These are phyloP conservation scores for Hapsidospora chrysogenum DNA, from an alignment of 495 filamentous ascomycete species.

Conservation along the genomic window DNA sequence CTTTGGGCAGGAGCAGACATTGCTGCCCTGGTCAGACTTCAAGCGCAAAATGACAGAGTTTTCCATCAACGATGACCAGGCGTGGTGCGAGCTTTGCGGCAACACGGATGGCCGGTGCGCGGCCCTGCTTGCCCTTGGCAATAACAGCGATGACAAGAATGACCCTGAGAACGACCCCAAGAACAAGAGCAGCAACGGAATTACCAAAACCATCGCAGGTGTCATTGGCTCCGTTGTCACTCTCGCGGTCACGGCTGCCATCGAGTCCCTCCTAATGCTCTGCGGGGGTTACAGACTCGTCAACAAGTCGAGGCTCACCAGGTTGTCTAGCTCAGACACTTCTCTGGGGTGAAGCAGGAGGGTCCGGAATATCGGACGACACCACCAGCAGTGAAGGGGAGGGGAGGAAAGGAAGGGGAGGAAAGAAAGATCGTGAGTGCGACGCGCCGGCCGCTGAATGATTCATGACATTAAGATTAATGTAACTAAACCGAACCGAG, in stretches of 20 bases:
- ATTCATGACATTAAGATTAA: too few relatives aligned
- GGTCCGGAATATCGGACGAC: too few relatives aligned
- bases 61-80: conserved; percentile 35
- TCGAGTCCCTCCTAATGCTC: conserved; percentile 18
- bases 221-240: conserved; percentile 34
- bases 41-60: conserved; percentile 38
- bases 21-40: conserved; percentile 50
- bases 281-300: conserved; percentile 17
- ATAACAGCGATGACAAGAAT: conserved; percentile 3
- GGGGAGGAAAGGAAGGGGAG: too few relatives aligned
- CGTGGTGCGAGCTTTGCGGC: conserved; percentile 60
- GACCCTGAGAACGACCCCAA: too few relatives aligned
- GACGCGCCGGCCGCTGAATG: too few relatives aligned
- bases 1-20: conserved; percentile 38
- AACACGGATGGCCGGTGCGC: conserved; percentile 44
- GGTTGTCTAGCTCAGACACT: too few relatives aligned
- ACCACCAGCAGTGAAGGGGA: too few relatives aligned
- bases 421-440: too few relatives aligned
- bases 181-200: conserved; percentile 6
- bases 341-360: too few relatives aligned
- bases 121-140: too few relatives aligned
- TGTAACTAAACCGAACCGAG: too few relatives aligned
- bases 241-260: conserved; percentile 17
- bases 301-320: conserved; percentile 10
- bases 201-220: conserved; percentile 34